Evolutionary conservation across 331 rosid species (phyloP).

Genomic region (Pyrus hybrid): DNA sequence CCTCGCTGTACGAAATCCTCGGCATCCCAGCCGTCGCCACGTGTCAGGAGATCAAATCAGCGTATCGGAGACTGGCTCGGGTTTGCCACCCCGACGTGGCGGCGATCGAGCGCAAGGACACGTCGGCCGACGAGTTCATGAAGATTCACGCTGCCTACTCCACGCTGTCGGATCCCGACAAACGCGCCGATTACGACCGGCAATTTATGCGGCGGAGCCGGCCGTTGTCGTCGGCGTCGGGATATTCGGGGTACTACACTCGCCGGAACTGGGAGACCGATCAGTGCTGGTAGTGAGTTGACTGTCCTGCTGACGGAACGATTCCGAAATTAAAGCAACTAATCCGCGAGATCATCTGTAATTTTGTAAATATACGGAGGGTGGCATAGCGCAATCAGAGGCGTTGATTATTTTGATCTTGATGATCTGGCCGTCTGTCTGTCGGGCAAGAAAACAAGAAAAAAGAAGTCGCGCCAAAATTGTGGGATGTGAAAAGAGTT

Average conservation of each 20-base stretch:
- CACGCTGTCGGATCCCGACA: conserved; percentile 72
- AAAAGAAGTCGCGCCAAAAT: conserved; percentile 1
- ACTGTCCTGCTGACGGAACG: background rate
- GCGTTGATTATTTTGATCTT: conserved; percentile 6
- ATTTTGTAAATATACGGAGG: background rate
- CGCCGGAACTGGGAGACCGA: conserved; percentile 94
- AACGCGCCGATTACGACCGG: conserved; percentile 81
- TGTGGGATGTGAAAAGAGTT: background rate
- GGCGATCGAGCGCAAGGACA: conserved; percentile 36
- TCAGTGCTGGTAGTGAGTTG: conserved; percentile 81
- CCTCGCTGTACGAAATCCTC: conserved; percentile 67
- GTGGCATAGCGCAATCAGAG: conserved; percentile 3
- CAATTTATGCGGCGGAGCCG: conserved; percentile 33
- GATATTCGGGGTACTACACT: conserved; percentile 42
- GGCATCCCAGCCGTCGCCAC: conserved; percentile 69
- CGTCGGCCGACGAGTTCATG: conserved; percentile 72
- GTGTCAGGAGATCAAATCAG: conserved; percentile 65
- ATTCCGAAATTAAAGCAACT: background rate
- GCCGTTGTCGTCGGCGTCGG: conserved; percentile 35
- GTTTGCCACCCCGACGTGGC: conserved; percentile 86
- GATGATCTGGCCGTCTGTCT: background rate
- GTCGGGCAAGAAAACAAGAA: background rate
- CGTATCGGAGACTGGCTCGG: conserved; percentile 76
- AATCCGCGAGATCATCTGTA: background rate
- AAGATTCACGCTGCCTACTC: conserved; percentile 80